Evolutionary conservation across 352 stramenopile genomes (phyloP), one percentile per base, ranked within the genome.

Genomic region (Phytophthora vignae): DNA sequence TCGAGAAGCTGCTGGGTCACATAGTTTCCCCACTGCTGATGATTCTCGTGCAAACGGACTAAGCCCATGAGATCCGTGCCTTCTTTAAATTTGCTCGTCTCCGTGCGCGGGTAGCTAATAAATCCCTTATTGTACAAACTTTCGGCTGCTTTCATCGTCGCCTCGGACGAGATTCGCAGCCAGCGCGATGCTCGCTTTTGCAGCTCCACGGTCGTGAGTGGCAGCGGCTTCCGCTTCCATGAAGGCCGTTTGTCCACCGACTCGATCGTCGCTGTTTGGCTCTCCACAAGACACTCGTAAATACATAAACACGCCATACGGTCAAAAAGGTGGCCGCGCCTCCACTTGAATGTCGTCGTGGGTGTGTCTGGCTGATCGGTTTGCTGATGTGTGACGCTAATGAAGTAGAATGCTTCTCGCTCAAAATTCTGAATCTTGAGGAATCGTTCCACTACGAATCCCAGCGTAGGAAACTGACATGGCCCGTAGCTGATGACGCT

Each of bases 381-480:
- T 48, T 85, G 83, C 59, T 81, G 67, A 48, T 97, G 89, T 0
- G 84, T 94, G 59, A 99, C 88, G 52, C 96, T 90, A 67, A 99
- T 93, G 59, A 87, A 93, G 89, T 98, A 99, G 81, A 99, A 99
- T 22, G 93, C 74, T 71, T 99, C 97, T 12, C 84, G 80, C 46
- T 99, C 85, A 83, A 99, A 99, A n/a, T 96, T 98, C 76, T 99
- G 87, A 69, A 99, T 98, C 67, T 96, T 82, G 50, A 97, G 77
- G 67, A 94, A 98, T 50, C 96, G 85, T 56, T 98, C 93, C 14
- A 98, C 97, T 33, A 99, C 92, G 66, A 99, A 99, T 27, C 96
- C 98, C 22, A 99, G 90, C 9, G 98, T 99, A 1, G 98, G 98
- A 77, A 99, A 99, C 78, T 99, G 98, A 66, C 98, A 99, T 2